Conservation (phyloP, 73 alveolate genomes). For the Tetrahymena malaccensis region DNA sequence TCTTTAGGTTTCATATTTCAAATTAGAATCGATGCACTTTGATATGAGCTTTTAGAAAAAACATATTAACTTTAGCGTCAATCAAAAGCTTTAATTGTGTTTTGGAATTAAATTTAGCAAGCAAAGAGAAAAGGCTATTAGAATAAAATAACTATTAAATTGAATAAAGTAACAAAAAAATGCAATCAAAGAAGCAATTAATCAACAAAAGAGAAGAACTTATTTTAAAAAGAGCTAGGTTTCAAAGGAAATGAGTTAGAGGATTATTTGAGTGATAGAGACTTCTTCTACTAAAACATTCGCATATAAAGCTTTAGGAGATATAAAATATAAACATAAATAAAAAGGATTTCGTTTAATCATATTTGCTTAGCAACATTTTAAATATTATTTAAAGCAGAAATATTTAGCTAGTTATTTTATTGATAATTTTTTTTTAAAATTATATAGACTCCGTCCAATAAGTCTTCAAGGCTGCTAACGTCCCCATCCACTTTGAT, state of each 20-base stretch:
- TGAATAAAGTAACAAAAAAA: too few species aligned
- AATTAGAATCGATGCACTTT: not conserved
- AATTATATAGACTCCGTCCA: constrained; percentile 30
- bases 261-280: not conserved
- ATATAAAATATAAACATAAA: too few species aligned
- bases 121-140: too few species aligned
- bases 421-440: not conserved
- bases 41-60: not conserved
- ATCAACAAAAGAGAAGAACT: too few species aligned
- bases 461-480: constrained; percentile 37
- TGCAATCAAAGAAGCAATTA: not conserved
- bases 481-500: constrained; percentile 56
- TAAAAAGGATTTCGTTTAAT: not conserved
- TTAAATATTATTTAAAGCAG: not conserved
- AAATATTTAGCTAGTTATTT: not conserved
- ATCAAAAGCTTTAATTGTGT: too few species aligned
- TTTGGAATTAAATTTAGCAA: too few species aligned
- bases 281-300: not conserved
- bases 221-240: not conserved
- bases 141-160: not conserved
- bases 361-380: not conserved
- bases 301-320: not conserved
- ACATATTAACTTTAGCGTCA: not conserved
- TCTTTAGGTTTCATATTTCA: not conserved
- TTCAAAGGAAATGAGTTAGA: not conserved